These are phyloP conservation scores for Suillus fuscotomentosus DNA, from an alignment of 768 basidiomycete genomes.

Conservation along the genomic window DNA sequence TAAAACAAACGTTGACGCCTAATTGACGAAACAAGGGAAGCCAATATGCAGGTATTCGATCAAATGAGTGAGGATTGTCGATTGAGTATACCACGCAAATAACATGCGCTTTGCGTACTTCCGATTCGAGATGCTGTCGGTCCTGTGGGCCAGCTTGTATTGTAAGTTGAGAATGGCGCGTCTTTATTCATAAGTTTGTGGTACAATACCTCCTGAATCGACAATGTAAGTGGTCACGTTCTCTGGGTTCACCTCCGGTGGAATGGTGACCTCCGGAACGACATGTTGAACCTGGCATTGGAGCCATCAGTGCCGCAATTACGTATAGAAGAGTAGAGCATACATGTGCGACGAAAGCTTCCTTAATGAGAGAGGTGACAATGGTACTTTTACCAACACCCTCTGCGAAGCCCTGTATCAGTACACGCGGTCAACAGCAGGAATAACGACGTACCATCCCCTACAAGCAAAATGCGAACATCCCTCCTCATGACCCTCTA, in stretches of 20 bases:
- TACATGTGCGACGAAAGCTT: constrained; percentile 89
- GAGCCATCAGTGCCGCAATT: constrained; percentile 6
- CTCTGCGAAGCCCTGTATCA: constrained; percentile 47
- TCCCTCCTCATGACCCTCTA: constrained; percentile 72
- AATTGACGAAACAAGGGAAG: constrained; percentile 91
- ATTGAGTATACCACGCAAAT: constrained; percentile 98
- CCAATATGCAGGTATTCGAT: constrained; percentile 98
- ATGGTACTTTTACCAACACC: constrained; percentile 98
- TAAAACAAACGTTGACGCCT: constrained; percentile 81
- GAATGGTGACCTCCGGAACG: constrained; percentile 97
- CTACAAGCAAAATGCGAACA: constrained; percentile 91
- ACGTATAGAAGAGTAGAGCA: constrained; percentile 14
- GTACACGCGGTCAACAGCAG: constrained; percentile 7
- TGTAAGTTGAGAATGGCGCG: constrained; percentile 9
- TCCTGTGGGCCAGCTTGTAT: constrained; percentile 79
- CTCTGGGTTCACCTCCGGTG: constrained; percentile 95
- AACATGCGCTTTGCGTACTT: constrained; percentile 96
- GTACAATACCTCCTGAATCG: constrained; percentile 86
- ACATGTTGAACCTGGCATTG: constrained; percentile 80
- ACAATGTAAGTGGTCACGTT: constrained; percentile 98
- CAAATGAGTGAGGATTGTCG: constrained; percentile 94
- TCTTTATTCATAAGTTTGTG: background rate
- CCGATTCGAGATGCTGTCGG: constrained; percentile 84
- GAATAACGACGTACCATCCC: constrained; percentile 67
- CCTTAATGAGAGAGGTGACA: constrained; percentile 95